phyloP scores from a whole-genome alignment of 176 grass and related monocot genomes.

The Musa beccarii region DNA sequence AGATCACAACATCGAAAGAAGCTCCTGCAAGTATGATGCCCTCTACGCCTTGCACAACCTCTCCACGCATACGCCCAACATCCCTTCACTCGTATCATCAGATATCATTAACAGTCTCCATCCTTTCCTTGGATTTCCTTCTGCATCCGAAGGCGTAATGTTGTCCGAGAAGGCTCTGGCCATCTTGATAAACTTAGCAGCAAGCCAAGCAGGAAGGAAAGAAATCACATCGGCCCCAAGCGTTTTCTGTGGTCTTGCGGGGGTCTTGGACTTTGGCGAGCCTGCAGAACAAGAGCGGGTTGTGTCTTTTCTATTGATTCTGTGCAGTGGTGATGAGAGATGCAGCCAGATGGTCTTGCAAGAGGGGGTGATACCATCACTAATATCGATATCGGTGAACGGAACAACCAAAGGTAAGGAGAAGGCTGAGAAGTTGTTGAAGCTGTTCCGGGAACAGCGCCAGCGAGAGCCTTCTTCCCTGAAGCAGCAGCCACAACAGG shows the following conservation, averaged over 20 bases:
- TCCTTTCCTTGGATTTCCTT: too few species aligned
- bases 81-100: too few species aligned
- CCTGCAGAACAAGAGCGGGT: constrained; percentile 60
- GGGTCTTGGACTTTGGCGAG: constrained; percentile 53
- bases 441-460: constrained; percentile 76
- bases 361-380: constrained; percentile 75
- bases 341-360: constrained; percentile 24
- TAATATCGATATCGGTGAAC: constrained; percentile 55
- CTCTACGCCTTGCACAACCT: too few species aligned
- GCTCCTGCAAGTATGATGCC: too few species aligned
- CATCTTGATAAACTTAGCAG: constrained; percentile 59
- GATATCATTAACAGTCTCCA: too few species aligned
- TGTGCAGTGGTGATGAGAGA: constrained; percentile 36
- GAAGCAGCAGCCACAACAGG: constrained; percentile 32
- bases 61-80: too few species aligned
- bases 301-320: constrained; percentile 16
- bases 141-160: constrained; percentile 22
- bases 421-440: constrained; percentile 72
- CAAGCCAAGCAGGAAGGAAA: constrained; percentile 46
- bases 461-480: constrained; percentile 33
- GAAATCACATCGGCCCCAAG: constrained; percentile 28
- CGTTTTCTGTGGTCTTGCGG: not conserved
- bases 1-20: too few species aligned
- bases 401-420: constrained; percentile 58
- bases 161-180: constrained; percentile 79